phyloP scores from a whole-genome alignment of 1,284 basidiomycete genomes.

The Veloboletus limbatus region DNA sequence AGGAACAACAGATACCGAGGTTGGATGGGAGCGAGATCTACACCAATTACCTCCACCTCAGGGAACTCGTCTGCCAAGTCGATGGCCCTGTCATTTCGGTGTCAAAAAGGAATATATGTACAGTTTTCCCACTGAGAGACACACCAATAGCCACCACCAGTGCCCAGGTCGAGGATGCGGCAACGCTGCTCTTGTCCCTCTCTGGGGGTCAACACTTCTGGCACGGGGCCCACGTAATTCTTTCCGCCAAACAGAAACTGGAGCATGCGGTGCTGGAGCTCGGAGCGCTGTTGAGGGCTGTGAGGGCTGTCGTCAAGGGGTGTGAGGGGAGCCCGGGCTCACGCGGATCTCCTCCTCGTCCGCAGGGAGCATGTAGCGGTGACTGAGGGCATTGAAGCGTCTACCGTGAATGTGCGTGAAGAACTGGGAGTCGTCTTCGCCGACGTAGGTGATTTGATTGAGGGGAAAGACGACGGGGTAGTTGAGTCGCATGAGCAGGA shows the following conservation, averaged over 20 bases:
- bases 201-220: conserved; percentile 42
- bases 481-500: conserved; percentile 30
- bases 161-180: conserved; percentile 63
- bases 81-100: conserved; percentile 46
- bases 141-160: conserved; percentile 59
- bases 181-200: conserved; percentile 33
- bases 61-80: conserved; percentile 70
- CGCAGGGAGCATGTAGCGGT: conserved; percentile 55
- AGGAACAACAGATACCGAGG: conserved; percentile 46
- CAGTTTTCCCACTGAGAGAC: conserved; percentile 13
- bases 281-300: conserved; percentile 48
- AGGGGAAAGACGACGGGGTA: conserved; percentile 35
- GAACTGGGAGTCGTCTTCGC: conserved; percentile 47
- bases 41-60: conserved; percentile 59
- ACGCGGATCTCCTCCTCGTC: conserved; percentile 63
- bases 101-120: conserved; percentile 8
- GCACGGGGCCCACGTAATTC: conserved; percentile 62
- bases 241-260: conserved; percentile 61
- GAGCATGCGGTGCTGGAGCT: conserved; percentile 58
- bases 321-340: conserved; percentile 12
- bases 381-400: conserved; percentile 48
- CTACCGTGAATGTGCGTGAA: conserved; percentile 49
- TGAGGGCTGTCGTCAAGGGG: conserved; percentile 5
- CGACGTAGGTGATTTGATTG: conserved; percentile 37
- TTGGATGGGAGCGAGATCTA: conserved; percentile 69